Conservation (phyloP, 495 filamentous ascomycete genomes). For the Neurospora sp. region DNA sequence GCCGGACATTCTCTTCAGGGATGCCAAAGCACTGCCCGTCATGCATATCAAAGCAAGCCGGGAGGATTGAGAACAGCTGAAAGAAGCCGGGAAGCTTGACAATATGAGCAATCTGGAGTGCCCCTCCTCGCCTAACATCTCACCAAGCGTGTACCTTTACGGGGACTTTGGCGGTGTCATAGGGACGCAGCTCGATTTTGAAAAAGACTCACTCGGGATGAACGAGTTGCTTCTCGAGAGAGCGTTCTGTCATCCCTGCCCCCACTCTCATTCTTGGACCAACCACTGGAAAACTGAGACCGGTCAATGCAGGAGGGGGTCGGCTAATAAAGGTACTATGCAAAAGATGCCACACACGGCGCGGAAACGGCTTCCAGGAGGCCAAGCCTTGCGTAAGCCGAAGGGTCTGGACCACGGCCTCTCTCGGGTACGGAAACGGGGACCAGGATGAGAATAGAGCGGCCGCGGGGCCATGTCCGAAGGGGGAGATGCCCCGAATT, state of each 20-base stretch:
- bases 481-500: slow-evolving; percentile 7
- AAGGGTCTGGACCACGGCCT: background rate
- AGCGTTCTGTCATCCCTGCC: background rate
- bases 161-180: background rate
- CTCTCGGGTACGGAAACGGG: background rate
- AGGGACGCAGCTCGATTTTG: background rate
- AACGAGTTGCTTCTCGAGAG: background rate
- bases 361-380: background rate
- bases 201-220: background rate
- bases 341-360: slow-evolving; percentile 9
- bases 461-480: slow-evolving; percentile 17
- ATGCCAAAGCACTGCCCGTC: background rate
- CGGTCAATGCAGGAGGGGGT: slow-evolving; percentile 19
- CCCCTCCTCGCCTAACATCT: background rate
- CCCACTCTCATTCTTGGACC: slow-evolving; percentile 1
- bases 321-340: slow-evolving; percentile 13
- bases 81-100: background rate
- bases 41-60: background rate
- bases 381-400: slow-evolving; percentile 2
- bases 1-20: background rate
- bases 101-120: background rate
- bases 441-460: slow-evolving; percentile 5
- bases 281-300: slow-evolving; percentile 13
- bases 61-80: background rate
- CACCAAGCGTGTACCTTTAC: background rate